phyloP scores from a whole-genome alignment of 306 rosid species.

The Cicer cuneatum region DNA sequence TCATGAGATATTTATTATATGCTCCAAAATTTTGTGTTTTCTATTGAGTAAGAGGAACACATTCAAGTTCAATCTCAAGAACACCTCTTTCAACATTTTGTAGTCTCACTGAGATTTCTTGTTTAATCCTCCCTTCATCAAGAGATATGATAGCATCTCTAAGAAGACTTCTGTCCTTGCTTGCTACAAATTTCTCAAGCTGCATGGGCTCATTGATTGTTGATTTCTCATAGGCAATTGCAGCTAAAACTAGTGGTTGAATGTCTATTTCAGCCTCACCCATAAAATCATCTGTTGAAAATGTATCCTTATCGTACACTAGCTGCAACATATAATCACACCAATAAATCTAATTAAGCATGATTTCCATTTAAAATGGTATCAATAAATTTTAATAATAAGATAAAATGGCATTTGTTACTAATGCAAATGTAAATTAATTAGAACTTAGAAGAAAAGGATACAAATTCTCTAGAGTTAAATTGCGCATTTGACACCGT shows the following conservation, averaged over 20 bases:
- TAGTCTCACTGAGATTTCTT: constrained; percentile 71
- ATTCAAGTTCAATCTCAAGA: constrained; percentile 81
- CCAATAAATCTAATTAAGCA: constrained; percentile 5
- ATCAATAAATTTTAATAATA: neutral
- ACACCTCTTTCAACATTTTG: constrained; percentile 88
- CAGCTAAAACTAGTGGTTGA: constrained; percentile 81
- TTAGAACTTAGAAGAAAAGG: neutral
- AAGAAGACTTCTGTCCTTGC: constrained; percentile 60
- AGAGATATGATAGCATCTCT: constrained; percentile 70
- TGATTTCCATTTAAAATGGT: neutral
- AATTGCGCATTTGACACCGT: neutral
- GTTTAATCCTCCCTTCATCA: constrained; percentile 73
- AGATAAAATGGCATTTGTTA: neutral
- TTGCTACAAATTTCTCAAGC: constrained; percentile 70
- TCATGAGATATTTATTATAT: constrained; percentile 9
- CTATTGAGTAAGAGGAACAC: constrained; percentile 92
- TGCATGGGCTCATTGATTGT: constrained; percentile 51
- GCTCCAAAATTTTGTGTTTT: constrained; percentile 28
- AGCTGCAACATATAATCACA: constrained; percentile 56
- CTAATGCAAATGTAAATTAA: neutral
- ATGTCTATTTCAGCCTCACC: constrained; percentile 97
- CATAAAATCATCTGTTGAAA: constrained; percentile 89
- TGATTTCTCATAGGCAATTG: constrained; percentile 72
- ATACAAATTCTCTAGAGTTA: neutral
- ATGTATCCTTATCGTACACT: constrained; percentile 90